Evolutionary conservation across 2,329 filamentous ascomycete species (phyloP), one percentile per base, ranked within the genome.

Genomic region (Aspergillus sclerotialis): DNA sequence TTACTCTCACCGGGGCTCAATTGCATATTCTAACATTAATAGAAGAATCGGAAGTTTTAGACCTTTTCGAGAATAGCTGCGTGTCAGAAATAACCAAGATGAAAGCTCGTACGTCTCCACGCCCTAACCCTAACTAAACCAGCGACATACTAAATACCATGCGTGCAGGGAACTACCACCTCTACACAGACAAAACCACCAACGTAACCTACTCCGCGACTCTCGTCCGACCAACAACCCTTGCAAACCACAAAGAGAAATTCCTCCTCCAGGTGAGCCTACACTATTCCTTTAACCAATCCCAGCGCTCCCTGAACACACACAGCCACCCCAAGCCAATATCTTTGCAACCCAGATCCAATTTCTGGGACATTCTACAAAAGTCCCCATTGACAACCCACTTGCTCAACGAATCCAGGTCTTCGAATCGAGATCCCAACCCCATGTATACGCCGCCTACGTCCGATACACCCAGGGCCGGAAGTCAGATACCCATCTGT

Each of bases 131-230:
- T 13, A 28, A 28, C 9, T 7, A n/a, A 3, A 28, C 7, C 10
- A 14, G 3, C 13, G 26, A 28, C 13, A 28, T 28, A 3, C 23
- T 24, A n/a, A 12, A 28, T 2, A 28, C 9, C 19, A 23, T 28
- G n/a, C n/a, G n/a, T n/a, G 9, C 29, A 81, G 78, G 68, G 21
- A 63, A 76, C n/a, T 76, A 79, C 49, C 78, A 77, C 39, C 57
- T 84, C 40, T 87, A 82, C 57, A 61, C 58, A 12, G 84, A 92
- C 52, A 36, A 49, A 3, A 72, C 29, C 10, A 50, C 71, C 0
- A 73, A 70, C 30, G 84, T 86, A 53, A 56, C 65, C 4, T 87
- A 86, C 59, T 69, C 79, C 35, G 61, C 84, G 37, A 67, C 69
- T 0, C 61, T 92, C 10, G 69, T 70, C 3, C 74, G 82, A 18